Conservation (phyloP, 495 filamentous ascomycete species). For the Trichoderma orchidacearum region DNA sequence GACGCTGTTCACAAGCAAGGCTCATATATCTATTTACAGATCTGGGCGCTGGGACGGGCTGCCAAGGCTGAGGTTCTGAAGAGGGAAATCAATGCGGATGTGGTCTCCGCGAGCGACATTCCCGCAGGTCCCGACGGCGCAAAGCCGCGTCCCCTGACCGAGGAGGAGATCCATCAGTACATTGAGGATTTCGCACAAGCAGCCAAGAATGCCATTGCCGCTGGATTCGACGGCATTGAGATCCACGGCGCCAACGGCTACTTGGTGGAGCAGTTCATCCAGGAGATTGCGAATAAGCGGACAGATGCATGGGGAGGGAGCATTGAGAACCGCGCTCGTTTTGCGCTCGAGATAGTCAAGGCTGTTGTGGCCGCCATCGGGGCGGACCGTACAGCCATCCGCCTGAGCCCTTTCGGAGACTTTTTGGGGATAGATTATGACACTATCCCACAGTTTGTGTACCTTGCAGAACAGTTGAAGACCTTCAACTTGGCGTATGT, state of each 20-base stretch:
- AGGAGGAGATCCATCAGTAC: constrained; percentile 37
- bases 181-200: constrained; percentile 41
- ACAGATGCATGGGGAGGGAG: constrained; percentile 54
- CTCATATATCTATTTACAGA: constrained; percentile 43
- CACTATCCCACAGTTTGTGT: constrained; percentile 41
- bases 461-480: constrained; percentile 35
- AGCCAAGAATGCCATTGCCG: constrained; percentile 42
- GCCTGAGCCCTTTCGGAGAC: constrained; percentile 44
- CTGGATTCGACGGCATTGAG: constrained; percentile 67
- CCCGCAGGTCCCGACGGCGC: constrained; percentile 5
- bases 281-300: constrained; percentile 46
- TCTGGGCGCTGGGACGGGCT: constrained; percentile 34
- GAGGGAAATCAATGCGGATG: constrained; percentile 19
- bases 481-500: constrained; percentile 43
- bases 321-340: constrained; percentile 52
- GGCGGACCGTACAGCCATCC: constrained; percentile 43
- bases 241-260: constrained; percentile 62
- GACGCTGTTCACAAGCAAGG: constrained; percentile 49
- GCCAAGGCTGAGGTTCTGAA: constrained; percentile 18
- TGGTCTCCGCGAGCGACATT: constrained; percentile 29
- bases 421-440: constrained; percentile 41
- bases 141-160: constrained; percentile 32
- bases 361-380: constrained; percentile 47
- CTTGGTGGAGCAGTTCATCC: constrained; percentile 58
- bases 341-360: constrained; percentile 39